Evolutionary conservation across 805 yeast species (phyloP).

Genomic region (Metschnikowia matae): DNA sequence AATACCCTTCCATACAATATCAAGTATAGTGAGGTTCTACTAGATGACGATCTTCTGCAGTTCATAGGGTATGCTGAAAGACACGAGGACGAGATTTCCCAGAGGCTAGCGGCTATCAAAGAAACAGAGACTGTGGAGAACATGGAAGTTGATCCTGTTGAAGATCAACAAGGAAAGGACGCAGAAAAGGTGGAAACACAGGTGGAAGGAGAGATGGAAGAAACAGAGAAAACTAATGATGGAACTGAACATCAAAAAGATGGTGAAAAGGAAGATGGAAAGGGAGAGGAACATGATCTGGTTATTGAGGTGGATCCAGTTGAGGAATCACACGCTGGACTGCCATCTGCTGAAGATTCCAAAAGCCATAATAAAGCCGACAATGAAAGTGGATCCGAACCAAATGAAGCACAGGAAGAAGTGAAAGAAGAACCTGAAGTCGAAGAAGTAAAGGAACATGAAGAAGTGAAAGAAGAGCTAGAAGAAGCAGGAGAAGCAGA

Average conservation of each 20-base stretch:
- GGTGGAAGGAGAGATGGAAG: too few species aligned
- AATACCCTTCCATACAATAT: conserved; percentile 31
- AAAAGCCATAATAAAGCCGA: not conserved
- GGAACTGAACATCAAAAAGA: not conserved
- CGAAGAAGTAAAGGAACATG: not conserved
- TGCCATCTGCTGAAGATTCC: not conserved
- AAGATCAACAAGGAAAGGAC: not conserved
- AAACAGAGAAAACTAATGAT: not conserved
- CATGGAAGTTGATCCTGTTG: not conserved
- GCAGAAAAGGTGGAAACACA: not conserved
- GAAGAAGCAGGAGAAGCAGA: not conserved
- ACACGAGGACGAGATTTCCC: conserved; percentile 12
- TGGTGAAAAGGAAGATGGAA: too few species aligned
- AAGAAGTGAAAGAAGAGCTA: not conserved
- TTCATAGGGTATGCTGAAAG: conserved; percentile 17
- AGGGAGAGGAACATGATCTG: not conserved
- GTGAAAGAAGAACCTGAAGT: not conserved
- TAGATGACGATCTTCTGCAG: conserved; percentile 26
- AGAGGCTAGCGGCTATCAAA: conserved; percentile 1
- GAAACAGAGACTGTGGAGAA: not conserved
- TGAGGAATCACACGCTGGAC: not conserved
- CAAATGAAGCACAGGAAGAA: not conserved
- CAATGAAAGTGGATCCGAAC: not conserved
- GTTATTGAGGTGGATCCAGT: not conserved
- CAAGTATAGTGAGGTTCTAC: conserved; percentile 22